phyloP scores from a whole-genome alignment of 2,329 filamentous ascomycete species.

The Penicillium sp. region DNA sequence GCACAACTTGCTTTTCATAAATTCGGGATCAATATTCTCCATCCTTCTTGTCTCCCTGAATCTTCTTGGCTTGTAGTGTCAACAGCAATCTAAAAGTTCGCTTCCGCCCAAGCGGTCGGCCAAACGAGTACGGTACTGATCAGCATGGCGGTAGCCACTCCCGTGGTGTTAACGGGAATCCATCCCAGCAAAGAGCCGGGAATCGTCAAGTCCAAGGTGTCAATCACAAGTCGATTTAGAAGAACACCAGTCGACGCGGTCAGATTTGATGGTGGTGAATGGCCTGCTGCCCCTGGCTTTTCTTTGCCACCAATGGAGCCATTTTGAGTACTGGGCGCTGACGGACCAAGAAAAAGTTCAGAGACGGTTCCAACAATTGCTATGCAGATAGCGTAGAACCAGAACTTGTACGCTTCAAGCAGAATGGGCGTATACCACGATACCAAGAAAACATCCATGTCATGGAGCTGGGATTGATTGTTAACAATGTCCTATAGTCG shows the following conservation, averaged over 20 bases:
- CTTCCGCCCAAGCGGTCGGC: slow-evolving; percentile 35
- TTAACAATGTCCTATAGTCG: slow-evolving; percentile 23
- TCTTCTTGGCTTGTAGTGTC: background rate
- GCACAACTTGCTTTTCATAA: too few relatives aligned
- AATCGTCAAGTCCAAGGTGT: slow-evolving; percentile 58
- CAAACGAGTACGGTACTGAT: slow-evolving; percentile 55
- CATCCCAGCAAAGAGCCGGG: slow-evolving; percentile 60
- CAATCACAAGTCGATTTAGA: slow-evolving; percentile 50
- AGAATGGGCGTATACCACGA: slow-evolving; percentile 47
- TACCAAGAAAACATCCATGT: slow-evolving; percentile 49
- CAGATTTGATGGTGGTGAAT: background rate
- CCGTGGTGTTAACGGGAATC: slow-evolving; percentile 50
- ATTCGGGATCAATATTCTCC: background rate
- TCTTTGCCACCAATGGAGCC: background rate
- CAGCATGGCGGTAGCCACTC: slow-evolving; percentile 57
- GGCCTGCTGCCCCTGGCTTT: background rate
- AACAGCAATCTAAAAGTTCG: background rate
- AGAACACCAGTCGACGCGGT: slow-evolving; percentile 26
- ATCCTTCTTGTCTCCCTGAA: background rate
- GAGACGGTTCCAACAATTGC: slow-evolving; percentile 39
- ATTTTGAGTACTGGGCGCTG: background rate
- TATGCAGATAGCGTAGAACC: slow-evolving; percentile 60
- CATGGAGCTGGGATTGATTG: slow-evolving; percentile 32
- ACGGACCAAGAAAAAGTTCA: slow-evolving; percentile 15
- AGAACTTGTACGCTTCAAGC: slow-evolving; percentile 62